A percentile compares a stretch with the other conserved stretches of the same genome.
These are phyloP conservation scores for Botrytis galanthina DNA, from an alignment of 2,329 filamentous ascomycete species.

Conservation along the genomic window DNA sequence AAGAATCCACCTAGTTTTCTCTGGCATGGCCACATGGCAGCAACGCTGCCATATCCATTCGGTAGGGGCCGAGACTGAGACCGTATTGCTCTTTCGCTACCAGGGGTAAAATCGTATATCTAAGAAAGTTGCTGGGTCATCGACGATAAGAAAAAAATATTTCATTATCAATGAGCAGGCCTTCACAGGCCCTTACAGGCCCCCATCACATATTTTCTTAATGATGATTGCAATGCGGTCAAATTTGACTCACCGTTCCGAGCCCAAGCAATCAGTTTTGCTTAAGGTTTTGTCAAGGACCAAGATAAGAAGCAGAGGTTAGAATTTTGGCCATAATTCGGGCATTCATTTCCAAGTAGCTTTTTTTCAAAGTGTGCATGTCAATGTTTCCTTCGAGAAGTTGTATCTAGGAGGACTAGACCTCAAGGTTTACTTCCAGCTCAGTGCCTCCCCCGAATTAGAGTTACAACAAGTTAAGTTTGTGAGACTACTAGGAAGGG, in stretches of 20 bases:
- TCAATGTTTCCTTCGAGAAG: background rate
- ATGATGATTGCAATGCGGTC: background rate
- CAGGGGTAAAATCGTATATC: background rate
- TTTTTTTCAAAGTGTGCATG: background rate
- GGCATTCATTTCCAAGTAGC: background rate
- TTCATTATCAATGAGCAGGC: background rate
- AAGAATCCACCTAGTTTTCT: background rate
- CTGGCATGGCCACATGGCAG: slow-evolving; percentile 7
- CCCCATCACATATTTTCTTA: background rate
- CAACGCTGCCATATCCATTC: background rate
- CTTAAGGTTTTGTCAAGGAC: background rate
- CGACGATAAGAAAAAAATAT: background rate
- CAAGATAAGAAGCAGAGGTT: background rate
- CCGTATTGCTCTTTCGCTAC: background rate
- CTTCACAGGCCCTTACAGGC: background rate
- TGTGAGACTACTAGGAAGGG: background rate
- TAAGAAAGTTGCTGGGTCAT: background rate
- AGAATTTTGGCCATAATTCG: background rate
- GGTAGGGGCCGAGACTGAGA: background rate
- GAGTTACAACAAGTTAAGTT: background rate
- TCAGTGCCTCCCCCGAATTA: background rate
- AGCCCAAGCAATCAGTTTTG: slow-evolving; percentile 1
- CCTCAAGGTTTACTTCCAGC: background rate
- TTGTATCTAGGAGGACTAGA: background rate
- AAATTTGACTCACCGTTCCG: background rate